Conservation (phyloP, 2,329 filamentous ascomycete species). For the Volutella citrinella region DNA sequence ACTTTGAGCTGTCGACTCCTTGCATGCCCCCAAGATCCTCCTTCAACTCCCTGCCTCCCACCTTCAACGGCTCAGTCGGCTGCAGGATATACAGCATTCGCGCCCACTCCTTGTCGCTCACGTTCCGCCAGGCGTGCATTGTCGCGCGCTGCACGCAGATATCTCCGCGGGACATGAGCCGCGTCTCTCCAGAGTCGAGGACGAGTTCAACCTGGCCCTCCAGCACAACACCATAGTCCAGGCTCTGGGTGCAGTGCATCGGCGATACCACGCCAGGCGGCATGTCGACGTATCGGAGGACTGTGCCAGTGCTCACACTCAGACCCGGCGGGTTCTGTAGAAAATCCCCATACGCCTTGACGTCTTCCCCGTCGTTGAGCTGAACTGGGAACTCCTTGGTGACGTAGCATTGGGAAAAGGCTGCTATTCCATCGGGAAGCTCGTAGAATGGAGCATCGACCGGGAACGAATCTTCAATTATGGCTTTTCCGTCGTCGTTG, state of each 20-base stretch:
- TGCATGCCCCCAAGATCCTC: slow-evolving; percentile 33
- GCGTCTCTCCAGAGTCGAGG: slow-evolving; percentile 48
- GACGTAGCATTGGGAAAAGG: slow-evolving; percentile 25
- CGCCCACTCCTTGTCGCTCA: slow-evolving; percentile 41
- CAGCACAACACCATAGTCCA: slow-evolving; percentile 54
- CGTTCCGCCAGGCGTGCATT: slow-evolving; percentile 54
- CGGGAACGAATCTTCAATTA: slow-evolving; percentile 11
- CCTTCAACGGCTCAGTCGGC: slow-evolving; percentile 10
- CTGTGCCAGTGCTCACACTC: slow-evolving; percentile 34
- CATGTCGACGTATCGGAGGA: slow-evolving; percentile 48
- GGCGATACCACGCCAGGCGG: slow-evolving; percentile 27
- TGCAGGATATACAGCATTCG: slow-evolving; percentile 41
- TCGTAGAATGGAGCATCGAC: slow-evolving; percentile 18
- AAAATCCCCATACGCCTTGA: slow-evolving; percentile 19
- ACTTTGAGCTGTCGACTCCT: slow-evolving; percentile 20
- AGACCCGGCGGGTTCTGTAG: slow-evolving; percentile 23
- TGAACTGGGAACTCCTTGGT: slow-evolving; percentile 22
- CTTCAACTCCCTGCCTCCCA: slow-evolving; percentile 18
- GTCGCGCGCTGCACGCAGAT: slow-evolving; percentile 54
- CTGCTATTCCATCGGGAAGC: slow-evolving; percentile 13
- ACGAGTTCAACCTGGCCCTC: slow-evolving; percentile 52
- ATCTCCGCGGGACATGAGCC: slow-evolving; percentile 47
- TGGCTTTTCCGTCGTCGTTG: slow-evolving; percentile 24
- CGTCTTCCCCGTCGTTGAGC: slow-evolving; percentile 16
- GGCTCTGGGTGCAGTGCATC: slow-evolving; percentile 47